Evolutionary conservation across 441 rosid genomes (phyloP).

Genomic region (Arabidopsis lyrata): DNA sequence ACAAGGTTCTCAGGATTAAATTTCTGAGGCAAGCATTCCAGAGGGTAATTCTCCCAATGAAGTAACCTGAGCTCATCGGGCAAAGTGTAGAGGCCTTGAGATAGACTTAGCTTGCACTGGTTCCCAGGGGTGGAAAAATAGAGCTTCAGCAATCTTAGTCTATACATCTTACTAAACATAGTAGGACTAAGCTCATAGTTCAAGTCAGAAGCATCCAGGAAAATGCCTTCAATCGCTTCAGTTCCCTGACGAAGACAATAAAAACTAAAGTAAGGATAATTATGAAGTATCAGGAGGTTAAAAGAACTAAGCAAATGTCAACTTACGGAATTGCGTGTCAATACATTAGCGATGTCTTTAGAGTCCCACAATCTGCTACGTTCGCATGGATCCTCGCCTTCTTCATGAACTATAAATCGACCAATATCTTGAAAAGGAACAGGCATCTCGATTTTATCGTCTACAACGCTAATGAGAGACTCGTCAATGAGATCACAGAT

Average conservation of each 20-base stretch:
- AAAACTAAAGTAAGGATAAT: neutral
- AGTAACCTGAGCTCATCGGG: constrained; percentile 46
- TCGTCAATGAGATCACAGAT: constrained; percentile 42
- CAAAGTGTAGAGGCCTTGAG: constrained; percentile 10
- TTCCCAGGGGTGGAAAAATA: neutral
- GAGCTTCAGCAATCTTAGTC: constrained; percentile 42
- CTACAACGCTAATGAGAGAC: constrained; percentile 38
- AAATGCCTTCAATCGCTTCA: constrained; percentile 37
- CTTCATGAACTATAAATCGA: constrained; percentile 35
- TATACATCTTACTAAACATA: constrained; percentile 31
- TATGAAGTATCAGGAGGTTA: neutral
- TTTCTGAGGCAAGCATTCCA: constrained; percentile 31
- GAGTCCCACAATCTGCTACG: constrained; percentile 38
- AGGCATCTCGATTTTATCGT: constrained; percentile 38
- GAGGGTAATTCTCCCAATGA: constrained; percentile 40
- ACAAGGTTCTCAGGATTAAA: constrained; percentile 41
- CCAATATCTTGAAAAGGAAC: constrained; percentile 49
- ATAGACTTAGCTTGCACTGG: neutral
- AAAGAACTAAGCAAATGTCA: neutral
- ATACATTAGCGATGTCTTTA: constrained; percentile 20
- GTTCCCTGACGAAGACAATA: constrained; percentile 37
- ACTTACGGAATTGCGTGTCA: constrained; percentile 33
- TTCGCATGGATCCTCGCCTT: constrained; percentile 4
- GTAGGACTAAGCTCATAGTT: neutral
- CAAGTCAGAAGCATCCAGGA: constrained; percentile 25